Evolutionary conservation across 805 yeast genomes (phyloP).

Genomic region (Metschnikowia gruessii): DNA sequence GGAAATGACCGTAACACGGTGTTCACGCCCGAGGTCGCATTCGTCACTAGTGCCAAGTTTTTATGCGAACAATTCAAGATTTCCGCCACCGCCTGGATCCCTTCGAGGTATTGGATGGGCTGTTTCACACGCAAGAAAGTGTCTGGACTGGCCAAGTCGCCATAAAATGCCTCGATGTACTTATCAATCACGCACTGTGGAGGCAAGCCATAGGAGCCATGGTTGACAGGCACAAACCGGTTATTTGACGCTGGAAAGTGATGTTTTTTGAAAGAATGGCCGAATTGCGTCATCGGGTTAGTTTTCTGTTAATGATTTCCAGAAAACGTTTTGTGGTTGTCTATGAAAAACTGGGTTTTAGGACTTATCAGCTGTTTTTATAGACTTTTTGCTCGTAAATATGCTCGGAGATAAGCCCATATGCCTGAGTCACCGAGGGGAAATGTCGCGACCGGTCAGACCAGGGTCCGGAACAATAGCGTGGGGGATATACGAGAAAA

Average conservation of each 20-base stretch:
- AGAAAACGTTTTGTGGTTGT: too few species aligned
- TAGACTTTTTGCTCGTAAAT: too few species aligned
- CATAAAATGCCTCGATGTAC: conserved; percentile 8
- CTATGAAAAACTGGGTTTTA: too few species aligned
- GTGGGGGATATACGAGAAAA: too few species aligned
- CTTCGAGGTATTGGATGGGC: conserved; percentile 26
- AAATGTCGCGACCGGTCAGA: too few species aligned
- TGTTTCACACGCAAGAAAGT: conserved; percentile 32
- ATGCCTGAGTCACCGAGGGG: too few species aligned
- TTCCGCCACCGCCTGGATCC: conserved; percentile 36
- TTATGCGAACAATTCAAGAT: conserved; percentile 47
- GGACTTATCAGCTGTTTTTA: too few species aligned
- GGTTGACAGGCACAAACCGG: conserved; percentile 49
- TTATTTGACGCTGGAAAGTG: conserved; percentile 44
- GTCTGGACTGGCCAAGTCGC: conserved; percentile 46
- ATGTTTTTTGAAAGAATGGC: conserved; percentile 46
- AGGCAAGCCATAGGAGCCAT: conserved; percentile 61
- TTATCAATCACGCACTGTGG: conserved; percentile 43
- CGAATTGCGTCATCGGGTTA: conserved; percentile 35
- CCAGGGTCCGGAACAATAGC: too few species aligned
- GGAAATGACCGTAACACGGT: conserved; percentile 53
- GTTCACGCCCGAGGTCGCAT: conserved; percentile 62
- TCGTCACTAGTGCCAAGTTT: conserved; percentile 51
- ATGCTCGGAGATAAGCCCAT: too few species aligned
- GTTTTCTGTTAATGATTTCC: too few species aligned